Base-by-base conservation (phyloP, 768 basidiomycete species). In the Suillus alpinus region DNA sequence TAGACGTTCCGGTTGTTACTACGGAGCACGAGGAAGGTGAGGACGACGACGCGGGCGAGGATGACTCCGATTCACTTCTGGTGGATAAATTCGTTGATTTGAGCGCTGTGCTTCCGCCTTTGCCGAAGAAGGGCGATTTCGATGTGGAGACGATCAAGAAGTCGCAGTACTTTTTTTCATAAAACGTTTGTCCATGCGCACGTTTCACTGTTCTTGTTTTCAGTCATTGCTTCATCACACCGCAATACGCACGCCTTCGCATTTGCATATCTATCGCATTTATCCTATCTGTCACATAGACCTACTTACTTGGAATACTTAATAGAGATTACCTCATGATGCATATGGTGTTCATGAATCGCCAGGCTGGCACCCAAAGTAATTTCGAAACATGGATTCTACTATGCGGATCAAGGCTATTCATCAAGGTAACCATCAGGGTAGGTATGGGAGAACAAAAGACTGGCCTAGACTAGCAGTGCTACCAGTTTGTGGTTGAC, bases 161-260 rank as follows among this genome's bases (percentile, higher is more conserved):
- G 60, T 92, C 90, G 46, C 80, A 81, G 40, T 98, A 98, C 75
- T 98, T 98, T 83, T 98, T 98, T 82, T 95, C 95, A 46, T 97
- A 83, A 34, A 18, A 31, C 26, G 43, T n/a, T 23, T 6, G 44
- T 14, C 18, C 16, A 23, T 34, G 51, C 36, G 16, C 6, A 39
- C 13, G 16, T 26, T 55, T 55, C 3, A 23, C 23, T 55, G 53
- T 55, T 37, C 23, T 53, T 37, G 52, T 37, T 53, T 53, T 53
- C 37, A 10, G 9, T 32, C 16, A 37, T 37, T 55, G 16, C 37
- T 39, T 55, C 37, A 55, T 39, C 14, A 16, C 23, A 4, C 39
- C 37, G 37, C 36, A 39, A 31, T 50, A 50, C 18, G 5, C 16
- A 55, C 53, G 18, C 37, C 26, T 37, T 55, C 16, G 37, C 36